A percentile compares a stretch with the other conserved stretches of the same genome.
phyloP scores from a whole-genome alignment of 345 rosid genomes.

The Heritiera littoralis region DNA sequence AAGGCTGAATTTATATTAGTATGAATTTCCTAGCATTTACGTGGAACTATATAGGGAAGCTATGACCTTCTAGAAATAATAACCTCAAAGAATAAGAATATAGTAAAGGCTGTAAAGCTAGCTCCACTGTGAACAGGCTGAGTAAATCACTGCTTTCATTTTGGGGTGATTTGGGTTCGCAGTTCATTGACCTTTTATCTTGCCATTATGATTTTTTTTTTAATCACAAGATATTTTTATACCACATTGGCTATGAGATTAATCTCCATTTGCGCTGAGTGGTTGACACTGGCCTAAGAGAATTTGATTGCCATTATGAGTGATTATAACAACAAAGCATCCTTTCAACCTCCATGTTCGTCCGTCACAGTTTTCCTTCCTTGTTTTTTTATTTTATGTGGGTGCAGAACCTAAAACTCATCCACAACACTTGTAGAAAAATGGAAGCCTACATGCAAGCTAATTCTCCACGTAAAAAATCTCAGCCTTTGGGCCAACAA shows the following conservation, averaged over 20 bases:
- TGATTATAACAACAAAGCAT: not conserved
- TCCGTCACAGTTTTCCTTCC: not conserved
- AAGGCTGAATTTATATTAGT: not conserved
- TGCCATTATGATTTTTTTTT: too few species aligned
- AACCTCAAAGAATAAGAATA: not conserved
- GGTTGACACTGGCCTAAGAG: too few species aligned
- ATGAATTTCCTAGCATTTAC: not conserved
- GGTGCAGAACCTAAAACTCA: not conserved
- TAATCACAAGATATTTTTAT: too few species aligned
- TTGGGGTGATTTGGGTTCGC: not conserved
- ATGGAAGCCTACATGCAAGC: not conserved
- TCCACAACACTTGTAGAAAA: not conserved
- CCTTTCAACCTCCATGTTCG: not conserved
- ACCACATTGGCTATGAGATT: too few species aligned
- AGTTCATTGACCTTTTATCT: not conserved
- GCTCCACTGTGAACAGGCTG: not conserved
- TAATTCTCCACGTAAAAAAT: not conserved
- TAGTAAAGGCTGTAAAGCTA: not conserved
- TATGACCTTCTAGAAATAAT: not conserved
- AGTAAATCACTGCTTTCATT: not conserved
- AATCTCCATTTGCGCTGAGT: too few species aligned
- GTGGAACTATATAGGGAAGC: not conserved
- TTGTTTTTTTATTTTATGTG: not conserved
- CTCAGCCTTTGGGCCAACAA: not conserved
- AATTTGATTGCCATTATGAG: too few species aligned